These are phyloP conservation scores for Xylona heveae DNA, from an alignment of 495 filamentous ascomycete genomes.

Conservation along the genomic window DNA sequence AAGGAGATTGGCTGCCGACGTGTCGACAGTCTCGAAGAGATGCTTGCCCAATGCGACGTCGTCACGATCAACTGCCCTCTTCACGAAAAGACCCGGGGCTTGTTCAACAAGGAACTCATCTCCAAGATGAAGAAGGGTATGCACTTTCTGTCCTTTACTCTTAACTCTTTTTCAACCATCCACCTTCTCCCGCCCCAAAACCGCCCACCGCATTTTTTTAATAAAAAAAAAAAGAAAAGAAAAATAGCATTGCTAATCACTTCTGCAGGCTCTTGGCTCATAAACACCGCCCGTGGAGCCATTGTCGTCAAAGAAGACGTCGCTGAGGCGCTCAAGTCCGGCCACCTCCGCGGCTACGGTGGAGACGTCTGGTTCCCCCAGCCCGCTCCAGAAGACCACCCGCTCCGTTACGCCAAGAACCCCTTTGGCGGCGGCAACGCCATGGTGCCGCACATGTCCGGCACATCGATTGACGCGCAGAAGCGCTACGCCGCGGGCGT, in stretches of 20 bases:
- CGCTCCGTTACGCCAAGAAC: constrained; percentile 79
- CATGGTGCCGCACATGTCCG: constrained; percentile 97
- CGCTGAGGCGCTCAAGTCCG: constrained; percentile 74
- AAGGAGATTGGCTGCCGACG: constrained; percentile 90
- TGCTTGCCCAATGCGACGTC: constrained; percentile 88
- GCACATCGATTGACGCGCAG: constrained; percentile 93
- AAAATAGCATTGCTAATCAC: constrained; percentile 4
- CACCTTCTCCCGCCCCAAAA: neutral
- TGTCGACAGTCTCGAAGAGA: constrained; percentile 75
- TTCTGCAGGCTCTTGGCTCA: constrained; percentile 61
- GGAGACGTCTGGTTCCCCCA: constrained; percentile 91
- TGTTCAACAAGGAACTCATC: constrained; percentile 99
- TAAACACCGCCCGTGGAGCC: constrained; percentile 96
- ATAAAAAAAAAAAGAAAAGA: no score
- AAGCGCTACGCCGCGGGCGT: constrained; percentile 78
- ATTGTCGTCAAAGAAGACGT: constrained; percentile 99
- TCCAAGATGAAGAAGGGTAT: constrained; percentile 95
- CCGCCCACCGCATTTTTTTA: no score
- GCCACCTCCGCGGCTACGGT: constrained; percentile 92
- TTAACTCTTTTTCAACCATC: no score
- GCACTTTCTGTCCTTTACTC: constrained; percentile 7
- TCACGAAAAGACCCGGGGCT: constrained; percentile 85
- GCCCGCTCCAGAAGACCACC: constrained; percentile 87
- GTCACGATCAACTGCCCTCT: constrained; percentile 99
- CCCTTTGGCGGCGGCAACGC: constrained; percentile 93